A percentile compares a stretch with the other conserved stretches of the same genome.
Conservation (phyloP, 2,329 filamentous ascomycete species). For the Aureobasidium sp. region DNA sequence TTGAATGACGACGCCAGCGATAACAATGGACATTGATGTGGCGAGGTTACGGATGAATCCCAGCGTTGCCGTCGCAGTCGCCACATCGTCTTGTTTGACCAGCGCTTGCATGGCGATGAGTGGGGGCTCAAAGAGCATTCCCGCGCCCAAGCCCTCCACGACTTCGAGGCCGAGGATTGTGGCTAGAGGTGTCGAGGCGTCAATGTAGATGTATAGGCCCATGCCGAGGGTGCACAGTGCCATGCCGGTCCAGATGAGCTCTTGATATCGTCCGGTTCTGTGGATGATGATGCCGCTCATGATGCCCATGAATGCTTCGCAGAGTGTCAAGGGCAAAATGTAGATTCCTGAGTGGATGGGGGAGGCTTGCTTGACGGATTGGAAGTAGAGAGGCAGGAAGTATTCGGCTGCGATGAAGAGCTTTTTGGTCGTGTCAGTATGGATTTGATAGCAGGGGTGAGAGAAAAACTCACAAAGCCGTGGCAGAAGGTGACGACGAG, state of each 20-base stretch:
- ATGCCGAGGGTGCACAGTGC: constrained; percentile 39
- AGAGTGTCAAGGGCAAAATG: constrained; percentile 52
- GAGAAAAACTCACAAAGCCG: constrained; percentile 31
- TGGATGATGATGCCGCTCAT: constrained; percentile 43
- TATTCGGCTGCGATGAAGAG: constrained; percentile 60
- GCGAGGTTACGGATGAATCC: constrained; percentile 42
- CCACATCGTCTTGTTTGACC: constrained; percentile 43
- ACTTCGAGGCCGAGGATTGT: constrained; percentile 44
- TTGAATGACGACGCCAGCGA: constrained; percentile 47
- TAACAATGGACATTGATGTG: constrained; percentile 42
- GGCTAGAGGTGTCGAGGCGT: constrained; percentile 30
- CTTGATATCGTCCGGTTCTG: constrained; percentile 43
- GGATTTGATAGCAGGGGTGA: not conserved
- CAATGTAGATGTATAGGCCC: constrained; percentile 42
- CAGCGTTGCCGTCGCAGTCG: constrained; percentile 47
- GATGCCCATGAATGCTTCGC: constrained; percentile 40
- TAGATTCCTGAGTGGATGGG: constrained; percentile 56
- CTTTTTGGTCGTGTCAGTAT: not conserved
- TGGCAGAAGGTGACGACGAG: constrained; percentile 46
- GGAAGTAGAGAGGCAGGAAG: constrained; percentile 68
- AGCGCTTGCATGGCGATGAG: constrained; percentile 51
- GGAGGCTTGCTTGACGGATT: constrained; percentile 56
- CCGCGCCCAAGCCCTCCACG: constrained; percentile 45
- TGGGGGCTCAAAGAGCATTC: constrained; percentile 48
- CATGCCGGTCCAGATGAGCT: constrained; percentile 40